Conservation (phyloP, 2,329 filamentous ascomycete genomes). For the Colletotrichum filicis region DNA sequence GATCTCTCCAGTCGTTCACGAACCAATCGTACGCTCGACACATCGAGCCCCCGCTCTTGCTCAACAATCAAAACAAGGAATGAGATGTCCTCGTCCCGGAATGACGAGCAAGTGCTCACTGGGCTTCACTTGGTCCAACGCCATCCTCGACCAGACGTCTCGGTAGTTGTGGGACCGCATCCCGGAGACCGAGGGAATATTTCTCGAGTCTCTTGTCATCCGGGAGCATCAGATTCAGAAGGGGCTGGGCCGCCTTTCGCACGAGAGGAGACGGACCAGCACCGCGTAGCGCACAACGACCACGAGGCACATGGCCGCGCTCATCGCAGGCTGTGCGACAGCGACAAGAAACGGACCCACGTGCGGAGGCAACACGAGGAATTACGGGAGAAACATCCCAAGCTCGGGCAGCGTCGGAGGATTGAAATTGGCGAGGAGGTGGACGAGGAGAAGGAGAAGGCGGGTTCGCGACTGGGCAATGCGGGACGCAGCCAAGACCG, state of each 20-base stretch:
- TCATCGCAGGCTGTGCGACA: background rate
- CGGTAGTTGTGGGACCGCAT: background rate
- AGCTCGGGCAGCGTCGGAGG: background rate
- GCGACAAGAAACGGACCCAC: background rate
- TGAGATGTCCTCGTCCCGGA: background rate
- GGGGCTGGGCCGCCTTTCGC: constrained; percentile 1
- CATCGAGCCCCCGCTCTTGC: background rate
- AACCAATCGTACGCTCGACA: background rate
- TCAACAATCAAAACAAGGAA: background rate
- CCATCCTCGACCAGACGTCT: background rate
- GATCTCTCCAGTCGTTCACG: background rate
- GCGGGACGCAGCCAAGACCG: constrained; percentile 3
- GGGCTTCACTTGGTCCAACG: background rate
- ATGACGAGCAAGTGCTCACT: background rate
- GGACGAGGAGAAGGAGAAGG: background rate
- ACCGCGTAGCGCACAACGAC: background rate
- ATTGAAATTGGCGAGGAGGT: background rate
- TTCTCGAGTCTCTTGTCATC: background rate
- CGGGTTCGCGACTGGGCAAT: background rate
- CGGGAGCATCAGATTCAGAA: constrained; percentile 5
- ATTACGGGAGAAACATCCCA: background rate
- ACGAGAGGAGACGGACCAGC: background rate
- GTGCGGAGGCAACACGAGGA: constrained; percentile 8
- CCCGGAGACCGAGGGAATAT: background rate
- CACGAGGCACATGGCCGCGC: background rate